These are phyloP conservation scores for Pleodorina starrii DNA, from an alignment of 139 green algal species.

Conservation along the genomic window DNA sequence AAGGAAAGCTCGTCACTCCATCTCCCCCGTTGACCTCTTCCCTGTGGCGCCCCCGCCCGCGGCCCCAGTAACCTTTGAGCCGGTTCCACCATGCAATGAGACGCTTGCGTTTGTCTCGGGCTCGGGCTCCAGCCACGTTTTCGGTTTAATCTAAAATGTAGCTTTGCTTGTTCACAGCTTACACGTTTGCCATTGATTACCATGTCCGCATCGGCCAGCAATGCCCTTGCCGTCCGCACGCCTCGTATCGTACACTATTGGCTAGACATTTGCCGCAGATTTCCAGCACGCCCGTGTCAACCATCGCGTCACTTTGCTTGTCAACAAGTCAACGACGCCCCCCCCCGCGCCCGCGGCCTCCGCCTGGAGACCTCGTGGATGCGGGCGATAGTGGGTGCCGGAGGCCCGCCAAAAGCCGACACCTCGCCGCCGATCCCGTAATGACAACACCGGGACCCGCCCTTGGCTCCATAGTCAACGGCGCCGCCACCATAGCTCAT, in stretches of 20 bases:
- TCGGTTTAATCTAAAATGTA: neutral
- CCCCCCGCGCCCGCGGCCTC: too few relatives aligned
- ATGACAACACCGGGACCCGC: neutral
- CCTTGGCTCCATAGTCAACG: neutral
- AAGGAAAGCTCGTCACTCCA: neutral
- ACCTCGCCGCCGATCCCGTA: neutral
- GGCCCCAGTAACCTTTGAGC: neutral
- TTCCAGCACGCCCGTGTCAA: neutral
- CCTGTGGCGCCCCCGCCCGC: neutral
- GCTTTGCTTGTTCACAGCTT: neutral
- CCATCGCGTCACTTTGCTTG: neutral
- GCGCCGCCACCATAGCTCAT: neutral
- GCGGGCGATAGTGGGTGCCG: neutral
- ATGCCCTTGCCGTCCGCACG: neutral
- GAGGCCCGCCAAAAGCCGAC: neutral
- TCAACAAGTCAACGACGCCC: neutral
- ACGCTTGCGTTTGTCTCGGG: neutral
- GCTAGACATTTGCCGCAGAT: neutral
- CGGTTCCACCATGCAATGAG: neutral
- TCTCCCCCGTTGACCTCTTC: neutral
- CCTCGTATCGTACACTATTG: neutral
- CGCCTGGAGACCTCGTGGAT: neutral
- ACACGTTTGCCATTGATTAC: neutral
- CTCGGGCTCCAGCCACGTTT: too few relatives aligned
- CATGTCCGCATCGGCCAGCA: neutral